Percentiles rank a stretch among this genome's conserved stretches.
Conservation (phyloP, 441 rosid species). For the Raphanus hybrid region DNA sequence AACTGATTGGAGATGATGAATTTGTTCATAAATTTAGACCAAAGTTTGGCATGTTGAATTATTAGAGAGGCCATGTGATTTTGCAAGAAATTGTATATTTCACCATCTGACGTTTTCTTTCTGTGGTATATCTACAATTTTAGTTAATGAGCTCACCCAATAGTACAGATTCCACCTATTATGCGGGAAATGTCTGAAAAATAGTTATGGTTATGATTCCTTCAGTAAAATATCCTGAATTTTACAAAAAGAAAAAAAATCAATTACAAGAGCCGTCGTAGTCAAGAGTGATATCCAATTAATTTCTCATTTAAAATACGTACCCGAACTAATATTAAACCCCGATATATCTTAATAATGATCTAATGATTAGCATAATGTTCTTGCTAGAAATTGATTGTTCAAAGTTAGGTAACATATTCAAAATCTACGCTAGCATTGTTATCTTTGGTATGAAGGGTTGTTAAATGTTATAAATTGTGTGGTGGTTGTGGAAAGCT, state of each 20-base stretch:
- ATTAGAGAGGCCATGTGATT: conserved; percentile 2
- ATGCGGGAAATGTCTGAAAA: background rate
- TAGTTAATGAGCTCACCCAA: background rate
- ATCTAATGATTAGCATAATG: background rate
- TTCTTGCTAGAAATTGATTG: background rate
- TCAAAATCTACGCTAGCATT: background rate
- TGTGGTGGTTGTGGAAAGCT: conserved; percentile 32
- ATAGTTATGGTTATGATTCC: background rate
- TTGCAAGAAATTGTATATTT: conserved; percentile 12
- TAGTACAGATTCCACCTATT: background rate
- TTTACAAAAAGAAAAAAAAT: background rate
- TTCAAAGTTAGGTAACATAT: conserved; percentile 5
- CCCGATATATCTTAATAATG: background rate
- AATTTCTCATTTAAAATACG: background rate
- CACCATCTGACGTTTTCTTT: conserved; percentile 17
- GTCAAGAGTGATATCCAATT: background rate
- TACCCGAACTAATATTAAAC: background rate
- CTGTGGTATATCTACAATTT: conserved; percentile 19
- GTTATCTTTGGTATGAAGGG: conserved; percentile 28
- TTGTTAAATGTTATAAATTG: conserved; percentile 27
- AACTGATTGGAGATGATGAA: conserved; percentile 4
- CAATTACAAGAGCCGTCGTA: background rate
- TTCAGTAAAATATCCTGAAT: background rate
- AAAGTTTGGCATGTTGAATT: background rate
- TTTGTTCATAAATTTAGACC: background rate